A percentile compares a stretch with the other conserved stretches of the same genome.
Conservation (phyloP, 352 stramenopile species). For the Phytophthora constricta region DNA sequence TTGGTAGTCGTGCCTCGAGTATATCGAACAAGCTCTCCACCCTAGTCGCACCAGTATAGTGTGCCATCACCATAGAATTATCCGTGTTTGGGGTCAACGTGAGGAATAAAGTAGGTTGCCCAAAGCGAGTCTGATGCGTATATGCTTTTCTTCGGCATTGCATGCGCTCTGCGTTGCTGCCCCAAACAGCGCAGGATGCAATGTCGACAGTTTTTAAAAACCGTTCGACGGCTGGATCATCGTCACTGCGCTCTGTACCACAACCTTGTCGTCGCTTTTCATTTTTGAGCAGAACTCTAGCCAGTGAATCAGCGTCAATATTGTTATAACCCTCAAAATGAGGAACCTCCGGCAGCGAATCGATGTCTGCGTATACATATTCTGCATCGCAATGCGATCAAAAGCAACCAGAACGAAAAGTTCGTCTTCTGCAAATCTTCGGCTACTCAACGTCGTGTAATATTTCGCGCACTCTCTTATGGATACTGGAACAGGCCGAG, state of each 20-base stretch:
- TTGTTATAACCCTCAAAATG: constrained; percentile 2
- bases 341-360: constrained; percentile 7
- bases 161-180: constrained; percentile 1
- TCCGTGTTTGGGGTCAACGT: constrained; percentile 11
- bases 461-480: constrained; percentile 17
- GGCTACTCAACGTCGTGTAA: constrained; percentile 12
- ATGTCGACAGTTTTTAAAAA: background rate
- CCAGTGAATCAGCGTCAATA: background rate
- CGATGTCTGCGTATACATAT: constrained; percentile 12
- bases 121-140: constrained; percentile 12
- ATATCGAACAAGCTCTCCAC: constrained; percentile 8
- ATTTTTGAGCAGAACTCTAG: constrained; percentile 5
- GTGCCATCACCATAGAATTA: constrained; percentile 9
- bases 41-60: constrained; percentile 5
- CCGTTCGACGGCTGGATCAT: background rate
- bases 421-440: constrained; percentile 22
- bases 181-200: background rate
- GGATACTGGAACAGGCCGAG: background rate
- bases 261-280: constrained; percentile 8
- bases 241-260: background rate
- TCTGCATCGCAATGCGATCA: constrained; percentile 7
- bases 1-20: constrained; percentile 3
- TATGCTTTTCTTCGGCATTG: constrained; percentile 4
- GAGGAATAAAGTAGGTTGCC: constrained; percentile 10
- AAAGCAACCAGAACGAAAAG: constrained; percentile 19